Base-by-base conservation (phyloP, 352 stramenopile genomes). In the Globisporangium acanthophoron region DNA sequence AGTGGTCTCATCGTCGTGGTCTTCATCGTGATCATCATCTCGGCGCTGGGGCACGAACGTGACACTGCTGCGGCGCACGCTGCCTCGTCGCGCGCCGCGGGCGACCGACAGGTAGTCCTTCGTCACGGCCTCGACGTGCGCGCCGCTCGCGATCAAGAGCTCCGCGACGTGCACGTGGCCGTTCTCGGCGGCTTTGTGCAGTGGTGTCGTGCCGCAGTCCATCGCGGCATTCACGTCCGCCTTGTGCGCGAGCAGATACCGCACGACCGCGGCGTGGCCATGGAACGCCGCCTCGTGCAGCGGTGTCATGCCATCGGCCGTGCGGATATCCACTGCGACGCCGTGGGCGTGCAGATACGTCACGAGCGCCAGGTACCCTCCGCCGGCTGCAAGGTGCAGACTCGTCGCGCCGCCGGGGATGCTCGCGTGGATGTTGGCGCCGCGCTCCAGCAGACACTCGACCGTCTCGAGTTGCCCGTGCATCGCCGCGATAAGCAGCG, bases 391-490 rank as follows among this genome's bases (percentile, higher is more conserved):
- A 18, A 88, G 69, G 56, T 88, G 78, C 55, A 88, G 59, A 24
- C 67, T 73, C 5, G 71, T 78, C 21, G 63, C 66, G 9, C 71
- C 71, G 20, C 73, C 72, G 2, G 74, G 74, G 31, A 85, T 65
- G 12, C 61, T 71, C 37, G 73, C 76, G 11, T 68, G 58, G 27
- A 80, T 47, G 64, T 78, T 72, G 13, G 77, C 78, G 1, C 73
- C 73, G 16, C 71, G 69, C 49, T 64, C 46, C 27, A 81, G 33
- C 29, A 88, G 61, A 56, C 78, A 61, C 52, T 73, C 68, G 44
- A 86, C 69, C 27, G 74, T 81, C 61, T 86, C 73, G 27, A 84
- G 59, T 59, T 88, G 78, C 15, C 76, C 78, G 61, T 87, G 73
- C 60, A 80, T 77, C 47, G 67, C 70, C 29, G 77, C 77, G 58